These are phyloP conservation scores for Hanseniaspora vineae DNA, from an alignment of 805 yeast species.

Conservation along the genomic window DNA sequence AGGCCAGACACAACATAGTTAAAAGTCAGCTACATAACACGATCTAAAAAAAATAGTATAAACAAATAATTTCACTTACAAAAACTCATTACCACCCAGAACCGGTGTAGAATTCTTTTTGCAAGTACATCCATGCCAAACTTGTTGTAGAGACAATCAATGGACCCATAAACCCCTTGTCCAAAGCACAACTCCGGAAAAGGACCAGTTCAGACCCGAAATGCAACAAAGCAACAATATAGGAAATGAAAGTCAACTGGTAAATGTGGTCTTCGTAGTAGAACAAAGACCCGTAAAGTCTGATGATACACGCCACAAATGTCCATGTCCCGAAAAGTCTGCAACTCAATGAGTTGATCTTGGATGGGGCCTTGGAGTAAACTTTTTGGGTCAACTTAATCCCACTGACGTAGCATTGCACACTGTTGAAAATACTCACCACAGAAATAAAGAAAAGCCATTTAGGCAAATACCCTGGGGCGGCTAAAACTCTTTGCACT, in stretches of 20 bases:
- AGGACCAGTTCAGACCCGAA: constrained; percentile 73
- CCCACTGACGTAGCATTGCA: constrained; percentile 73
- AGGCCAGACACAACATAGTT: no score
- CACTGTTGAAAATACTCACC: constrained; percentile 85
- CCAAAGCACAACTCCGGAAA: constrained; percentile 68
- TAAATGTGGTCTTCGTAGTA: constrained; percentile 57
- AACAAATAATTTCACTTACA: background rate
- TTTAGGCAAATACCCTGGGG: constrained; percentile 54
- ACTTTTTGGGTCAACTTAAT: constrained; percentile 66
- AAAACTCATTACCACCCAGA: constrained; percentile 9
- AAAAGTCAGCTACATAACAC: no score
- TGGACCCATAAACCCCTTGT: constrained; percentile 85
- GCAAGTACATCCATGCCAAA: constrained; percentile 70
- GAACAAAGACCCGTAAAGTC: constrained; percentile 79
- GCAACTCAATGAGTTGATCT: constrained; percentile 65
- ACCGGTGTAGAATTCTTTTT: constrained; percentile 50
- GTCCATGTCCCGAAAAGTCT: constrained; percentile 99
- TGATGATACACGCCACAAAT: constrained; percentile 65
- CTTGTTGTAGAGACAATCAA: constrained; percentile 63
- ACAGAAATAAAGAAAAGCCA: constrained; percentile 73
- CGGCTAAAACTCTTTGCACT: constrained; percentile 5
- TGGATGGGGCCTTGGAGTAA: constrained; percentile 43
- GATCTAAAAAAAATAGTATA: background rate
- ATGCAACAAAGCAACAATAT: constrained; percentile 71
- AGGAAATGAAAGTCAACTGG: constrained; percentile 68